These are phyloP conservation scores for Jaapia argillacea DNA, from an alignment of 768 basidiomycete species.

Conservation along the genomic window DNA sequence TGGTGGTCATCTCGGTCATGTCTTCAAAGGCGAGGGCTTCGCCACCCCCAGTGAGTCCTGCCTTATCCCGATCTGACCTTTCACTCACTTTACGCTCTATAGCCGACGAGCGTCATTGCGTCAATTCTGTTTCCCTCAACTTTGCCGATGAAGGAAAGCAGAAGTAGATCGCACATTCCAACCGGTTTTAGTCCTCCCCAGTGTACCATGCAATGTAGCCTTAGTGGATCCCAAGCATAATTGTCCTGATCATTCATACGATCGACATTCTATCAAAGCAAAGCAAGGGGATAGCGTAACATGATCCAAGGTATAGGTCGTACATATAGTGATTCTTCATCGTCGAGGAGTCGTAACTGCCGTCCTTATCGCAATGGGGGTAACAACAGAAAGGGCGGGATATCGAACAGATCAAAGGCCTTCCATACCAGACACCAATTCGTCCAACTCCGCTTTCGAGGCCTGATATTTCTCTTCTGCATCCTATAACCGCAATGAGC, in stretches of 20 bases:
- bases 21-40: slow-evolving; percentile 90
- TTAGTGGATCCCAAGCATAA: too few species aligned
- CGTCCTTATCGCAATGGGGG: too few species aligned
- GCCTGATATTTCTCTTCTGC: slow-evolving; percentile 55
- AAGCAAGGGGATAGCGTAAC: too few species aligned
- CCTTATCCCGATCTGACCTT: not conserved
- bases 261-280: too few species aligned
- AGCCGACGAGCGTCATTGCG: slow-evolving; percentile 84
- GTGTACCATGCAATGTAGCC: too few species aligned
- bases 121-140: slow-evolving; percentile 81
- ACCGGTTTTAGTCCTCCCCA: too few species aligned
- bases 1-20: slow-evolving; percentile 90
- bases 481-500: slow-evolving; percentile 38
- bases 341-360: too few species aligned
- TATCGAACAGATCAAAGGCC: slow-evolving; percentile 44
- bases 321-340: too few species aligned
- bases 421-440: slow-evolving; percentile 71
- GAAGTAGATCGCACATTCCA: too few species aligned
- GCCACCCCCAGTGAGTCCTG: slow-evolving; percentile 56
- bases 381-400: too few species aligned
- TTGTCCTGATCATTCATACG: too few species aligned
- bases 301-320: too few species aligned
- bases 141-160: slow-evolving; percentile 48
- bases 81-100: slow-evolving; percentile 1
- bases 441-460: slow-evolving; percentile 76